Conservation (phyloP, 2,329 filamentous ascomycete species). For the Phialemonium atrogriseum region DNA sequence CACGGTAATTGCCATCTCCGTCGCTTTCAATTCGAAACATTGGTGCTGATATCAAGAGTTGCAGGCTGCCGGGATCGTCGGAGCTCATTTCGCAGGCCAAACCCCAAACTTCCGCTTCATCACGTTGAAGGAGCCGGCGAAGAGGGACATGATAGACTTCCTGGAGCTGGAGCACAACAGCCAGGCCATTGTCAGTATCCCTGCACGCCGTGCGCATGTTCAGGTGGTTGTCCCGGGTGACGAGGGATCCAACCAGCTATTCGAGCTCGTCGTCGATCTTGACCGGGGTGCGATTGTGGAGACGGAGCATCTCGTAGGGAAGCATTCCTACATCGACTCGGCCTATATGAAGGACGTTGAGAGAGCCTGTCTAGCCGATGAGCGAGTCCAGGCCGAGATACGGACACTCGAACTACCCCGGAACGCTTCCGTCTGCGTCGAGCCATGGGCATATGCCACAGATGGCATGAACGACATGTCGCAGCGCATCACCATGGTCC, state of each 20-base stretch:
- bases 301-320: slow-evolving; percentile 26
- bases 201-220: slow-evolving; percentile 29
- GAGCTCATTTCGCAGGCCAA: not conserved
- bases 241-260: too few species aligned
- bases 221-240: slow-evolving; percentile 26
- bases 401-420: not conserved
- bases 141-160: slow-evolving; percentile 35
- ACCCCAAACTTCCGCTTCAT: slow-evolving; percentile 34
- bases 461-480: slow-evolving; percentile 44
- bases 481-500: slow-evolving; percentile 38
- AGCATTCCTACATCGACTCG: slow-evolving; percentile 38
- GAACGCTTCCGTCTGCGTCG: slow-evolving; percentile 33
- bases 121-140: slow-evolving; percentile 40
- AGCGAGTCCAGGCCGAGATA: not conserved
- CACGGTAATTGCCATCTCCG: slow-evolving; percentile 1
- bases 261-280: slow-evolving; percentile 28
- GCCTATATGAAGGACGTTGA: slow-evolving; percentile 40
- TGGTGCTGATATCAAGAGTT: not conserved
- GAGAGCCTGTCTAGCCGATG: slow-evolving; percentile 31
- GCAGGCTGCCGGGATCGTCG: slow-evolving; percentile 7
- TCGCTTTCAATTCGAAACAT: not conserved
- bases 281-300: slow-evolving; percentile 12
- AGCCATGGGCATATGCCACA: slow-evolving; percentile 48
- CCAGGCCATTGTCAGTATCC: slow-evolving; percentile 13
- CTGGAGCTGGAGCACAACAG: slow-evolving; percentile 33